These are phyloP conservation scores for Nepenthes gracilis DNA, from an alignment of 148 eudicot species.

Conservation along the genomic window DNA sequence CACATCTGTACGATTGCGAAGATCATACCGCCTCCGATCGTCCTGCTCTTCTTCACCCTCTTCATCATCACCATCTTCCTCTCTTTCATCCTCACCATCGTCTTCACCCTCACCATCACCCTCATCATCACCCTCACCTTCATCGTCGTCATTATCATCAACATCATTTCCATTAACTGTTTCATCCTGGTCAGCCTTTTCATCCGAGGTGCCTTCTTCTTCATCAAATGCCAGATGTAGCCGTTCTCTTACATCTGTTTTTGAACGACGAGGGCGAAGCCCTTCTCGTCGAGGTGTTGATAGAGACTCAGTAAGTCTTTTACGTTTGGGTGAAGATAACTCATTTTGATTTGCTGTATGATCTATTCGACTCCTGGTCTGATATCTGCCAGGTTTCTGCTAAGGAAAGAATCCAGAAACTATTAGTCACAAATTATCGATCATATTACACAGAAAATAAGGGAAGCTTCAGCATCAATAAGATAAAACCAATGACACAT, in stretches of 20 bases:
- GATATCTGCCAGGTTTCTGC: slow-evolving; percentile 54
- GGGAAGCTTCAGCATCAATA: slow-evolving; percentile 10
- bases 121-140: slow-evolving; percentile 38
- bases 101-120: slow-evolving; percentile 47
- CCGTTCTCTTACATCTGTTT: slow-evolving; percentile 29
- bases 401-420: slow-evolving; percentile 10
- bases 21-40: slow-evolving; percentile 88
- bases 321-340: slow-evolving; percentile 31
- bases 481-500: slow-evolving; percentile 4
- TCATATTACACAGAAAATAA: background rate
- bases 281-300: slow-evolving; percentile 75
- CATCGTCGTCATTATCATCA: slow-evolving; percentile 53
- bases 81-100: slow-evolving; percentile 42
- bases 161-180: slow-evolving; percentile 60
- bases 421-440: slow-evolving; percentile 9
- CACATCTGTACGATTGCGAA: slow-evolving; percentile 83
- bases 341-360: slow-evolving; percentile 45
- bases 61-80: slow-evolving; percentile 58
- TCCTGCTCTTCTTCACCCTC: slow-evolving; percentile 85
- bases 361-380: slow-evolving; percentile 53
- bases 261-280: slow-evolving; percentile 73
- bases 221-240: slow-evolving; percentile 37
- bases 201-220: slow-evolving; percentile 70
- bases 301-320: slow-evolving; percentile 25
- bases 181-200: slow-evolving; percentile 53